These are phyloP conservation scores for Papiliotrema laurentii DNA, from an alignment of 1,284 basidiomycete species.

Conservation along the genomic window DNA sequence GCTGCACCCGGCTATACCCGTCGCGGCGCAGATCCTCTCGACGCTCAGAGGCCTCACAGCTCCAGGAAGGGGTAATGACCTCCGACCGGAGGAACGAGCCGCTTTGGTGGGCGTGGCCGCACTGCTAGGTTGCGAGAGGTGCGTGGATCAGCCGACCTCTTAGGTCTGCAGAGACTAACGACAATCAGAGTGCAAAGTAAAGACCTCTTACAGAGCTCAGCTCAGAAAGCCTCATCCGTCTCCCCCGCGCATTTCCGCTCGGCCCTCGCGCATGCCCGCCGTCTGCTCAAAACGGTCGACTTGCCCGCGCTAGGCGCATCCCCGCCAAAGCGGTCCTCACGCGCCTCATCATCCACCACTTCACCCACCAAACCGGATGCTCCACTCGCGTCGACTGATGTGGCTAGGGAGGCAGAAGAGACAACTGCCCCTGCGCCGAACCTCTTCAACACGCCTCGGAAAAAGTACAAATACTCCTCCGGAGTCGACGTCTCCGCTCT, in stretches of 20 bases:
- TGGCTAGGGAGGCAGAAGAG: not conserved
- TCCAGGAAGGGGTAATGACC: slow-evolving; percentile 37
- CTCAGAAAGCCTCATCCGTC: slow-evolving; percentile 40
- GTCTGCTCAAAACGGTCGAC: slow-evolving; percentile 17
- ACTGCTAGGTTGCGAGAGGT: slow-evolving; percentile 44
- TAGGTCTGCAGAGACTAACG: not conserved
- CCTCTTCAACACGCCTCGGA: slow-evolving; percentile 33
- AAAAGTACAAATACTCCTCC: slow-evolving; percentile 30
- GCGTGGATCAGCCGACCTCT: slow-evolving; percentile 8
- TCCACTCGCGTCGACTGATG: not conserved
- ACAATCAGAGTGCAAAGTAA: slow-evolving; percentile 31
- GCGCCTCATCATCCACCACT: not conserved
- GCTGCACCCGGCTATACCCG: slow-evolving; percentile 39
- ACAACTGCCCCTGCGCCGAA: not conserved
- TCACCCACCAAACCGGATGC: not conserved
- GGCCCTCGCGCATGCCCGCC: slow-evolving; percentile 22
- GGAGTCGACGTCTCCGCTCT: slow-evolving; percentile 27
- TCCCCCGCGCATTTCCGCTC: slow-evolving; percentile 37
- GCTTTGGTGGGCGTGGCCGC: slow-evolving; percentile 44
- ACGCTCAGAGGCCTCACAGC: slow-evolving; percentile 37
- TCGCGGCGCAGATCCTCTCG: slow-evolving; percentile 34
- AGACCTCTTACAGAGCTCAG: slow-evolving; percentile 30
- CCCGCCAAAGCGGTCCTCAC: slow-evolving; percentile 1
- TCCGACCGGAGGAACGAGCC: slow-evolving; percentile 33
- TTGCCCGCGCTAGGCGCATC: slow-evolving; percentile 1